Conservation (phyloP, 1,139 yeast species). For the Kurtzmaniella quercitrusa region DNA sequence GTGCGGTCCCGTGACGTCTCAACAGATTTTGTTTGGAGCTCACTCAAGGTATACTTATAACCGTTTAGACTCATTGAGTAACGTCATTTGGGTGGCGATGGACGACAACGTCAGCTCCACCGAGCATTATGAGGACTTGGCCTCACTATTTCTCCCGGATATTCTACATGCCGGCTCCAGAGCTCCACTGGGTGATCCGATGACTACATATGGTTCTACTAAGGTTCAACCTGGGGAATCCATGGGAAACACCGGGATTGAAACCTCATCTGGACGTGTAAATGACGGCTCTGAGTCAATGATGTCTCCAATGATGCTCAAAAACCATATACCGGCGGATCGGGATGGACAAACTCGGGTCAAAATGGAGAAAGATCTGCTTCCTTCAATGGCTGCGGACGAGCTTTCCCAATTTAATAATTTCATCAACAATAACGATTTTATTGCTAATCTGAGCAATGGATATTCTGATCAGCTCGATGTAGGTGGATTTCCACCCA, state of each 20-base stretch:
- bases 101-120: conserved; percentile 9
- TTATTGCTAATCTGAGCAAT: conserved; percentile 8
- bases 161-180: conserved; percentile 21
- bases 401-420: conserved; percentile 11
- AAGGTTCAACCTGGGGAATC: not conserved
- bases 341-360: not conserved
- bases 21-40: too few species aligned
- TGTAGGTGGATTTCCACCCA: not conserved
- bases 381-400: conserved; percentile 3
- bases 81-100: conserved; percentile 7
- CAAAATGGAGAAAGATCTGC: conserved; percentile 5
- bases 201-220: not conserved
- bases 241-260: not conserved
- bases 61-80: too few species aligned
- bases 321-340: not conserved
- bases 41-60: too few species aligned
- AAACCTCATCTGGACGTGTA: not conserved
- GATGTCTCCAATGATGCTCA: not conserved
- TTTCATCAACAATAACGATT: conserved; percentile 14
- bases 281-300: not conserved
- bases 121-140: conserved; percentile 32
- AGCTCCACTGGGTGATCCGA: not conserved
- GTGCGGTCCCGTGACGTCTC: too few species aligned
- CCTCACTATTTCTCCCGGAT: conserved; percentile 42
- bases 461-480: conserved; percentile 4